Evolutionary conservation across 1,284 basidiomycete genomes (phyloP), one percentile per base, ranked within the genome.

Genomic region (Cutaneotrichosporon sp.): DNA sequence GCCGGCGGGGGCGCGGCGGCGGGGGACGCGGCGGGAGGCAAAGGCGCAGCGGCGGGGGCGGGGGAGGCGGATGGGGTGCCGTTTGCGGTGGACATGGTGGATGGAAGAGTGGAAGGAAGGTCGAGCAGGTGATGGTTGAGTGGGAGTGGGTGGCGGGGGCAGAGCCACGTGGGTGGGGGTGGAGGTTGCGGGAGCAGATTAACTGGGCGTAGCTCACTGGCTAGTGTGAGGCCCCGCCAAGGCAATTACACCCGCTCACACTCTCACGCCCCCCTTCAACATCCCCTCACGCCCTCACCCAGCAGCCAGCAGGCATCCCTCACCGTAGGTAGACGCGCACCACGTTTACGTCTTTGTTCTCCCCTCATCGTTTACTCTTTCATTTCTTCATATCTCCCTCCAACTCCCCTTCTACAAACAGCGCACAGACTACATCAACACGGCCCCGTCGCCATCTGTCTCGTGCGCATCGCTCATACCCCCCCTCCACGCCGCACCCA

Each of bases 81-180:
- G 54, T 33, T 46, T 45, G 27, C 16, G 33, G 54, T n/a, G 4
- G 59, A 53, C 54, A 61, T 61, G 11, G 22, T 55, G 22, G 36
- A 33, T 25, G 22, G 22, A 18, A 9, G 11, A 34, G 50, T 22
- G 25, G 13, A 43, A 27, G 53, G 25, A 51, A 10, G 38, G 38
- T n/a, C 8, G 14, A 38, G 20, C 14, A n/a, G 25, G 45, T 25
- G 20, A 25, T 5, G 4, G 31, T 24, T 3, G 31, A 5, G 42
- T 25, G 29, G 25, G 25, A 16, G 36, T 38, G 53, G 11, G 18
- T n/a, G 18, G 38, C 38, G 38, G 38, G n/a, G 18, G 16, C 38
- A 42, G 4, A n/a, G 16, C 38, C 38, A 42, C 38, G 38, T 42
- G 38, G 18, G 36, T 18, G 5, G 38, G 13, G 34, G 11, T 36